Conservation (phyloP, 1,284 basidiomycete genomes). For the Malassezia cuniculi region DNA sequence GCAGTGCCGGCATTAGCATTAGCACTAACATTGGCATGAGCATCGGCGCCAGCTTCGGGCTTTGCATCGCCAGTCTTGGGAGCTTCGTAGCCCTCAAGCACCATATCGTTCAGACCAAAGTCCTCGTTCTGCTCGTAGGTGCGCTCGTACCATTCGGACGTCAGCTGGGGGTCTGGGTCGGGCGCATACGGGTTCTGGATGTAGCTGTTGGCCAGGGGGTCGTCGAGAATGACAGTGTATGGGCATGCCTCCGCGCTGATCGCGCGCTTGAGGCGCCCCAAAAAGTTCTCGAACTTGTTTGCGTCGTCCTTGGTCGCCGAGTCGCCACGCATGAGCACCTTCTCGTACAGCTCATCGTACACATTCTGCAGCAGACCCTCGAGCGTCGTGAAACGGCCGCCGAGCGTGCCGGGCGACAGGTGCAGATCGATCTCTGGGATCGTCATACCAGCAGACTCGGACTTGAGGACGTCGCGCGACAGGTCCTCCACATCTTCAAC, state of each 20-base stretch:
- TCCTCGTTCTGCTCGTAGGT: conserved; percentile 88
- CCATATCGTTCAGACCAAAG: conserved; percentile 89
- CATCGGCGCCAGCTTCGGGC: no score
- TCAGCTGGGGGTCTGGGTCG: conserved; percentile 49
- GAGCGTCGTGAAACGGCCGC: conserved; percentile 93
- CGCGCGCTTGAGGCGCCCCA: conserved; percentile 53
- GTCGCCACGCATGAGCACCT: conserved; percentile 70
- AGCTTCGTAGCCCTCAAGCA: conserved; percentile 49
- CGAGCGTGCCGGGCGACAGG: conserved; percentile 81
- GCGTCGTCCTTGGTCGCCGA: conserved; percentile 42
- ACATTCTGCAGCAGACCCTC: conserved; percentile 90
- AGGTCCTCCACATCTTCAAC: conserved; percentile 88
- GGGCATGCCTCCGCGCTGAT: conserved; percentile 35
- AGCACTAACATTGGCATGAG: no score
- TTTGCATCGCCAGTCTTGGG: not conserved
- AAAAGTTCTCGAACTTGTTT: conserved; percentile 51
- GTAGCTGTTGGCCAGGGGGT: conserved; percentile 89
- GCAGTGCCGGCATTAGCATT: no score
- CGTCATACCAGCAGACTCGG: conserved; percentile 62
- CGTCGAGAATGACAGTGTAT: conserved; percentile 75
- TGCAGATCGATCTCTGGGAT: conserved; percentile 93
- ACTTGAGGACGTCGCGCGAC: conserved; percentile 68
- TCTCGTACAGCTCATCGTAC: conserved; percentile 84
- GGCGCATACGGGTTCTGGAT: conserved; percentile 70
- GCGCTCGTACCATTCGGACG: conserved; percentile 64